A percentile compares a stretch with the other conserved stretches of the same genome.
These are phyloP conservation scores for Komagataella pastoris DNA, from an alignment of 805 yeast genomes.

Conservation along the genomic window DNA sequence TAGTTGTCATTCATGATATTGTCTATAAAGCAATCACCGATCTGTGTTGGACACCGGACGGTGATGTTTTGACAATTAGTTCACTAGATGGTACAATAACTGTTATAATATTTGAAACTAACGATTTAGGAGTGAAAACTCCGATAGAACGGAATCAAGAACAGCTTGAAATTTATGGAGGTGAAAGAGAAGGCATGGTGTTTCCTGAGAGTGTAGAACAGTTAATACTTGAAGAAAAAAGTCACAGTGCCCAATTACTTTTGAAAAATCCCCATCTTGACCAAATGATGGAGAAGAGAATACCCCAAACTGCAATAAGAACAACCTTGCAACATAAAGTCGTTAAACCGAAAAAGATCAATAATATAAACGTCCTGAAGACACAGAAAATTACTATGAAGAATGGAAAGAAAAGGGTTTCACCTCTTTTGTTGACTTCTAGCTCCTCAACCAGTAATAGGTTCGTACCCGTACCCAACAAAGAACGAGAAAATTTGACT, in stretches of 20 bases:
- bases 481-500: slow-evolving; percentile 13
- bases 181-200: slow-evolving; percentile 69
- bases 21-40: slow-evolving; percentile 75
- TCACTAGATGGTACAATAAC: slow-evolving; percentile 80
- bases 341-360: slow-evolving; percentile 2
- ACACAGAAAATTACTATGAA: slow-evolving; percentile 46
- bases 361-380: slow-evolving; percentile 5
- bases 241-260: slow-evolving; percentile 20
- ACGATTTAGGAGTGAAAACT: slow-evolving; percentile 47
- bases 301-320: slow-evolving; percentile 18
- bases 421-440: slow-evolving; percentile 49
- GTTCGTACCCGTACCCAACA: slow-evolving; percentile 15
- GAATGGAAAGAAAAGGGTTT: slow-evolving; percentile 64
- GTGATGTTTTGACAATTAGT: slow-evolving; percentile 56
- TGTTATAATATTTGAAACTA: slow-evolving; percentile 44
- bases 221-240: slow-evolving; percentile 51
- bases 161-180: slow-evolving; percentile 75
- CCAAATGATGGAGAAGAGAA: slow-evolving; percentile 14
- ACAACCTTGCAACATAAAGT: slow-evolving; percentile 8
- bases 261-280: slow-evolving; percentile 1
- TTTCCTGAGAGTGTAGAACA: slow-evolving; percentile 85
- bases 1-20: slow-evolving; percentile 68
- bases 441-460: not conserved
- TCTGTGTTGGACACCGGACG: slow-evolving; percentile 79
- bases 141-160: slow-evolving; percentile 55